Evolutionary conservation across 179 eudicot species (phyloP), one percentile per base, ranked within the genome.

Genomic region (Silene vulgaris): DNA sequence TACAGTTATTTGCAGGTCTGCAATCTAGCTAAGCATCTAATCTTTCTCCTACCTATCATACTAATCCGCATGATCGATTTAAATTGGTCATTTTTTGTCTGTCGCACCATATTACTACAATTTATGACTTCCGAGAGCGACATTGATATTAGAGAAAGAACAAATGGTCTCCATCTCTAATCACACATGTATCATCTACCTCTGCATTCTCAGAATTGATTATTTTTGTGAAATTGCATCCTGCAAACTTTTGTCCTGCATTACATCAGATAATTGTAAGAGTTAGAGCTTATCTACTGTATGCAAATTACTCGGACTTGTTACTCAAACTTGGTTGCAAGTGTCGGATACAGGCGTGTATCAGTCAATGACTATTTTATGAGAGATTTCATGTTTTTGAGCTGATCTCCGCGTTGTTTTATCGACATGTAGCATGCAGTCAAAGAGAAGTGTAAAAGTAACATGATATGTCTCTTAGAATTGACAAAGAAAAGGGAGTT

Each of bases 91-190:
- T 35, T 35, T 35, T 35, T 35, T 35, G 40, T 35, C 40, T 4
- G 40, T 4, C 40, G 40, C 40, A 7, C 40, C 40, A 35, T 35
- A 35, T 35, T 35, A 35, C 40, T 7, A 35, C 19, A 26, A 8
- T 23, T 17, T 45, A 66, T 12, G 17, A 52, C 21, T 71, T 23
- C 63, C 0, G 63, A 52, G 57, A 43, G 20, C 45, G 50, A 2
- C 74, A 29, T 14, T 8, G 63, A 71, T 52, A 65, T 63, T 65
- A 74, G 23, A 77, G 71, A 30, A 94, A 75, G 81, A 88, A 88
- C 83, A 94, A 86, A 80, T 89, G 89, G 76, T 94, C 97, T 32
- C 91, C 97, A 82, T 94, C 98, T 85, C 91, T 80, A 73, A 94
- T 76, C 11, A 89, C 96, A 66, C 68, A 74, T 73, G 90, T 75